These are phyloP conservation scores for Pythium dissotocum DNA, from an alignment of 352 stramenopile genomes.

Conservation along the genomic window DNA sequence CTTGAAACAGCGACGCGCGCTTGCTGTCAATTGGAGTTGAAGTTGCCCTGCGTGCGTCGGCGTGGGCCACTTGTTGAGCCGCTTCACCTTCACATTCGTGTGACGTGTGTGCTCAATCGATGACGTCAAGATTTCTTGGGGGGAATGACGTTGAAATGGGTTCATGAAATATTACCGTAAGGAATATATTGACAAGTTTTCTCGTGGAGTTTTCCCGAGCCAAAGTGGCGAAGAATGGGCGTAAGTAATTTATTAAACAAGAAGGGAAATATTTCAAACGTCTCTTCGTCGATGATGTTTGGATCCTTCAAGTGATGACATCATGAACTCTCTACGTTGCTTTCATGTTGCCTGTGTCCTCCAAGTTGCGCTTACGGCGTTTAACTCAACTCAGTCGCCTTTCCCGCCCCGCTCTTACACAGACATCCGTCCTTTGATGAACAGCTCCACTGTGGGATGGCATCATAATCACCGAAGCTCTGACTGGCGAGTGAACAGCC, in stretches of 20 bases:
- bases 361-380: constrained; percentile 1
- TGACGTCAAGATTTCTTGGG: not conserved
- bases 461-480: constrained; percentile 6
- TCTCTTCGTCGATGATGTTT: constrained; percentile 6
- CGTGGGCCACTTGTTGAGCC: not conserved
- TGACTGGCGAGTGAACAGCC: not conserved
- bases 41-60: not conserved
- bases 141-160: not conserved
- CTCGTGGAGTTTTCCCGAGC: not conserved
- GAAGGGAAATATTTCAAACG: not conserved
- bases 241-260: no score
- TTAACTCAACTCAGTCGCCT: not conserved
- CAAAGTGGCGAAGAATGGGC: no score
- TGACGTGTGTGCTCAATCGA: not conserved
- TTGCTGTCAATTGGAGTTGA: constrained; percentile 2
- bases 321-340: not conserved
- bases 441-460: constrained; percentile 7
- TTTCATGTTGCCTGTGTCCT: not conserved
- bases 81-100: not conserved
- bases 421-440: not conserved
- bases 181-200: not conserved
- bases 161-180: not conserved
- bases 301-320: not conserved
- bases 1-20: constrained; percentile 3
- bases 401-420: not conserved